Percentiles rank a stretch among this genome's conserved stretches.
Evolutionary conservation across 495 filamentous ascomycete genomes (phyloP).

Genomic region (Talaromyces stipitatus): DNA sequence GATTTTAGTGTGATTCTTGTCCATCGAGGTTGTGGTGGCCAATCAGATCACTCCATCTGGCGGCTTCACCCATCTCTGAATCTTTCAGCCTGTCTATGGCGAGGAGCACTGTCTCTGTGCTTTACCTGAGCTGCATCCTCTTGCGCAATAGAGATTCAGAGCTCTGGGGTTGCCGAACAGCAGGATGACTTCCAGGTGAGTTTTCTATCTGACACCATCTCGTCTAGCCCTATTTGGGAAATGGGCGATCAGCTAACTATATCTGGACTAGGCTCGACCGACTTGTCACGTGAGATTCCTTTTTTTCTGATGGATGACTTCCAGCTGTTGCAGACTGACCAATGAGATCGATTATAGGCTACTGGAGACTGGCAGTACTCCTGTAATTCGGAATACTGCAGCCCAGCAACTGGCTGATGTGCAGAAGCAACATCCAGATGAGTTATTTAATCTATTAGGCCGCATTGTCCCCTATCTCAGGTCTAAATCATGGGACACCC

Average conservation of each 20-base stretch:
- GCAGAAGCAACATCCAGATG: conserved; percentile 94
- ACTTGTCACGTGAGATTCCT: conserved; percentile 73
- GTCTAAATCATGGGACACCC: conserved; percentile 92
- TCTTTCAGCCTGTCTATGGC: neutral
- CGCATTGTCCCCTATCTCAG: conserved; percentile 86
- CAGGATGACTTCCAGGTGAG: conserved; percentile 49
- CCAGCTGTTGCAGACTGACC: conserved; percentile 16
- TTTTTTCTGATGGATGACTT: neutral
- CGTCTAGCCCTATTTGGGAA: conserved; percentile 15
- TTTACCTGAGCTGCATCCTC: neutral
- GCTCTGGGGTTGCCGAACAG: neutral
- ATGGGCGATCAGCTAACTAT: conserved; percentile 27
- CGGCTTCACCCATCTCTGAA: neutral
- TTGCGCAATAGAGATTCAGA: neutral
- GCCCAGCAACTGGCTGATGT: conserved; percentile 95
- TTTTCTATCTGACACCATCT: conserved; percentile 4
- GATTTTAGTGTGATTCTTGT: conserved; percentile 2
- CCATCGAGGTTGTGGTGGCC: neutral
- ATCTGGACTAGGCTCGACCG: conserved; percentile 64
- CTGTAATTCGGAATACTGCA: conserved; percentile 89
- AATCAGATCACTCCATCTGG: neutral
- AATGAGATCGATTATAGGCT: conserved; percentile 47
- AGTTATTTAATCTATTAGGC: conserved; percentile 95
- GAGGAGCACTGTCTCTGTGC: neutral
- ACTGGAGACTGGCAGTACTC: conserved; percentile 92